These are phyloP conservation scores for Alectoria sarmentosa DNA, from an alignment of 495 filamentous ascomycete genomes.

Conservation along the genomic window DNA sequence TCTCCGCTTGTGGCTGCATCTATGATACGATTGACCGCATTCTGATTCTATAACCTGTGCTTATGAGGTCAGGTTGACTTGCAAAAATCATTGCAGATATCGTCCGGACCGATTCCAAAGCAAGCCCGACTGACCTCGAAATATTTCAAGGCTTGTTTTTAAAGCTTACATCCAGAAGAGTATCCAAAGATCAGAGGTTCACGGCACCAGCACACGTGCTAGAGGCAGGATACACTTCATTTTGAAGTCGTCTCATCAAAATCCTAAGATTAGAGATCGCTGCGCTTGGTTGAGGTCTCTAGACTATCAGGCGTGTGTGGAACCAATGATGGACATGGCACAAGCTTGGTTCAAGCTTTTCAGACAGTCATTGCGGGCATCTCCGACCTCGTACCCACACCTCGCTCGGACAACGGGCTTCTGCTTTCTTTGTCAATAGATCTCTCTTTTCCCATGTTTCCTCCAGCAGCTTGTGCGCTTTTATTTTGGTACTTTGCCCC, in stretches of 20 bases:
- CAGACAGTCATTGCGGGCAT: slow-evolving; percentile 21
- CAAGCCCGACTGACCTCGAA: background rate
- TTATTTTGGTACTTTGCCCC: slow-evolving; percentile 40
- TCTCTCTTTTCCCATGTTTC: slow-evolving; percentile 29
- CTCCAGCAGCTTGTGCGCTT: slow-evolving; percentile 36
- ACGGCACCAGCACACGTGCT: background rate
- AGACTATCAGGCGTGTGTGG: background rate
- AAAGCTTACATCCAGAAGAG: background rate
- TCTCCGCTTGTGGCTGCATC: background rate
- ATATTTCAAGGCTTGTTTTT: background rate
- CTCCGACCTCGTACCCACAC: slow-evolving; percentile 8
- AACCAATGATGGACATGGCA: background rate
- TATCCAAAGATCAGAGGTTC: background rate
- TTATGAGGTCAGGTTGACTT: background rate
- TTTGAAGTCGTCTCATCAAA: background rate
- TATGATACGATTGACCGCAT: background rate
- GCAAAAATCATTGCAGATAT: background rate
- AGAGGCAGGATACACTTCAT: background rate
- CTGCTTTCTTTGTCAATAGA: slow-evolving; percentile 23
- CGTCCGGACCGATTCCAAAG: background rate
- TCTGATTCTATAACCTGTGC: background rate
- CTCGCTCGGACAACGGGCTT: slow-evolving; percentile 32
- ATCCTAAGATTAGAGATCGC: background rate
- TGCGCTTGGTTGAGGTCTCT: background rate
- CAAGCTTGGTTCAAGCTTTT: background rate